A percentile compares a stretch with the other conserved stretches of the same genome.
Conservation (phyloP, 257 asterid genomes). For the Nicotiana knightiana region DNA sequence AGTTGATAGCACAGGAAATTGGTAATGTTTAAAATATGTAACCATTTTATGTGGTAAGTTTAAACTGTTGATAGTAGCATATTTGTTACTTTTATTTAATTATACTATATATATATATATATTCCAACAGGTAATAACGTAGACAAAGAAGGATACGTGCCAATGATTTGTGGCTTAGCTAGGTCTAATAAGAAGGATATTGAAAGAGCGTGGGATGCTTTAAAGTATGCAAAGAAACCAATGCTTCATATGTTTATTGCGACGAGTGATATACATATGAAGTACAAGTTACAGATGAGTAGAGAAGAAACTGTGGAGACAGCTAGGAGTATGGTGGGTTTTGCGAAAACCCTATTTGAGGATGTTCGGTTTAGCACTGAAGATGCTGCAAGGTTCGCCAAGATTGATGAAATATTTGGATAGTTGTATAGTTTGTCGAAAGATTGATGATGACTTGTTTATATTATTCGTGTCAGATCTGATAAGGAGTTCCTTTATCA, state of each 20-base stretch:
- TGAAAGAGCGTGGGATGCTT: constrained; percentile 95
- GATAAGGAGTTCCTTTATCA: constrained; percentile 70
- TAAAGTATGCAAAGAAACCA: constrained; percentile 70
- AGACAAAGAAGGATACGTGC: constrained; percentile 39
- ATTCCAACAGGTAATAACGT: background rate
- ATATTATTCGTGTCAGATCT: constrained; percentile 42
- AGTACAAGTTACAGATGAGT: constrained; percentile 74
- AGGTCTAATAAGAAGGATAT: constrained; percentile 89
- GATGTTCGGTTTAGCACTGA: constrained; percentile 98
- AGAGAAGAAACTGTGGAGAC: constrained; percentile 30
- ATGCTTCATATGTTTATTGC: constrained; percentile 95
- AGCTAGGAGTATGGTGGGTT: constrained; percentile 52
- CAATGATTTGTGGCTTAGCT: constrained; percentile 85
- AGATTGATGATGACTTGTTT: background rate
- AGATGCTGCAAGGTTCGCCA: constrained; percentile 56
- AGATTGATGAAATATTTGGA: no score
- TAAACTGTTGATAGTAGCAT: no score
- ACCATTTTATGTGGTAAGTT: no score
- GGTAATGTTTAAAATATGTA: constrained; percentile 26
- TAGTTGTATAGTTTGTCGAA: no score
- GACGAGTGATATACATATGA: constrained; percentile 92
- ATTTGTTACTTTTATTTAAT: no score
- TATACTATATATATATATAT: no score
- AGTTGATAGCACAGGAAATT: constrained; percentile 70
- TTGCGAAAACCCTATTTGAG: constrained; percentile 64